Conservation (phyloP, 192 early-diverging fungal species). For the Coemansia sp. region DNA sequence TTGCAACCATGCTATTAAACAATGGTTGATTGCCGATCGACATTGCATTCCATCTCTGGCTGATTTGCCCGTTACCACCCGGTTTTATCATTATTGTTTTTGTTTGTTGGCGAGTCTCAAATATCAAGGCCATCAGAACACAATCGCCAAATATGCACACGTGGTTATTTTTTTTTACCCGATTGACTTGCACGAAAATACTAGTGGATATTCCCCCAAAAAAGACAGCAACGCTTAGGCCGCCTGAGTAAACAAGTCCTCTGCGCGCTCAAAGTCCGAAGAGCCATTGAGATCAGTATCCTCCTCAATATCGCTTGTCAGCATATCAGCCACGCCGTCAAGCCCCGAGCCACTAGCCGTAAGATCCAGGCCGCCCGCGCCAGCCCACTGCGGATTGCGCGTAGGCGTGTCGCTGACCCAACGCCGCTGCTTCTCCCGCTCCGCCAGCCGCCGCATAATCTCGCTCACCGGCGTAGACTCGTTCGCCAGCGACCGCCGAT, state of each 20-base stretch:
- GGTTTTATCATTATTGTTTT: background rate
- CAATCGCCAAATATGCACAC: background rate
- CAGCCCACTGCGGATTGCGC: background rate
- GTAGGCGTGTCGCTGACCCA: slow-evolving; percentile 54
- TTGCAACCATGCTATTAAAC: background rate
- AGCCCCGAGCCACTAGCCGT: background rate
- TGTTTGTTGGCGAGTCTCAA: no score
- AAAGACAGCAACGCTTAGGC: slow-evolving; percentile 2
- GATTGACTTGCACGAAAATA: no score
- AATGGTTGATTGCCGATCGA: background rate
- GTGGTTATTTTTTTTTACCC: no score
- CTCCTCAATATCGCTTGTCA: slow-evolving; percentile 6
- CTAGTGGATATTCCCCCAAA: background rate
- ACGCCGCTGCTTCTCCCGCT: slow-evolving; percentile 48
- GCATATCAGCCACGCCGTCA: background rate
- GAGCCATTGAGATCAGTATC: slow-evolving; percentile 2
- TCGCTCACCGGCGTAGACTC: slow-evolving; percentile 39
- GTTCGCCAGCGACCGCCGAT: slow-evolving; percentile 34
- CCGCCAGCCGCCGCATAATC: slow-evolving; percentile 41
- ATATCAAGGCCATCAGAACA: no score
- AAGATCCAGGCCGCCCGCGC: background rate
- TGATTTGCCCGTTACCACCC: background rate
- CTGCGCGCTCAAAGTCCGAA: slow-evolving; percentile 46
- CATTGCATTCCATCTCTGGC: background rate
- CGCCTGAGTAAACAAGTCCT: slow-evolving; percentile 34